Evolutionary conservation across 768 basidiomycete genomes (phyloP), one percentile per base, ranked within the genome.

Genomic region (Udeniomyces megalosporus): DNA sequence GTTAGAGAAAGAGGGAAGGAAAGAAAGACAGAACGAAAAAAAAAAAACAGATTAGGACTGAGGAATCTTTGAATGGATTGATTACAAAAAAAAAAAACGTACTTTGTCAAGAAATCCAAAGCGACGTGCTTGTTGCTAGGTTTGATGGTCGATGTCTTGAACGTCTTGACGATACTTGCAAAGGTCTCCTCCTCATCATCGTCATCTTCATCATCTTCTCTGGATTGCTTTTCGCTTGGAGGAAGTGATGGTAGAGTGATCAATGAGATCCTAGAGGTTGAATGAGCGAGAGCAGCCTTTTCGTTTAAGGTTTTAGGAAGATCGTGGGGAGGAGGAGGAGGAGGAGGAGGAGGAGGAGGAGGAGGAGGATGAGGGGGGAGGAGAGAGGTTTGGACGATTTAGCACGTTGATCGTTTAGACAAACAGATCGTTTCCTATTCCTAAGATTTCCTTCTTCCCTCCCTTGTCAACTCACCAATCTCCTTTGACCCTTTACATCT

Each of bases 71-170:
- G 42, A n/a, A 45, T 10, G 15, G 46, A 38, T 44, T 58, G 20
- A 15, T 17, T 22, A 44, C 46, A 58, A 44, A 58, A 58, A 14
- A 44, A 29, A 24, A 44, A 34, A 24, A 45, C 58, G 29, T 45
- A 42, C 29, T 59, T 35, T 26, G 42, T 38, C 26, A 57, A 24
- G 44, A 57, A 57, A 44, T 57, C 44, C 3, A 57, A 28, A 11
- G 55, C 44, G 44, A 57, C 46, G 12, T 49, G 26, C 5, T 20
- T 47, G 3, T 32, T 28, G 15, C 14, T n/a, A 7, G 24, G 44
- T 38, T 47, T 48, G 17, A 31, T 62, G 35, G 55, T 44, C 12
- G 55, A 55, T n/a, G 61, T 62, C 35, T 38, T 34, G 55, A 29
- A 58, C 26, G 34, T 34, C 20, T 51, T 44, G 1, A 62, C 55